A percentile compares a stretch with the other conserved stretches of the same genome.
Evolutionary conservation across 805 yeast species (phyloP).

Genomic region (Zygosaccharomyces kombuchaensis): DNA sequence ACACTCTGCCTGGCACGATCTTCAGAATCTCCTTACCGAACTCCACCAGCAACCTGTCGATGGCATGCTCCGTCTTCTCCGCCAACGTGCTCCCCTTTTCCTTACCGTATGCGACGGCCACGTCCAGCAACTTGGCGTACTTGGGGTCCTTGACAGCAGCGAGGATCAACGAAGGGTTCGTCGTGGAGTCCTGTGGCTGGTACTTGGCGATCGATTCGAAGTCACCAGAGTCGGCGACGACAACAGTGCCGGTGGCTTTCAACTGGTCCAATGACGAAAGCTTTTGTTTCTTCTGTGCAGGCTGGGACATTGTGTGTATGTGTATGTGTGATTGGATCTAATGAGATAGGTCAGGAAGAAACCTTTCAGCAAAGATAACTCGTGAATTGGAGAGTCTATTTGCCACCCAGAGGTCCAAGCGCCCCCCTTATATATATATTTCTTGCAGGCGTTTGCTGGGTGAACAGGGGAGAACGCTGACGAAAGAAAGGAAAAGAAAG

Average conservation of each 20-base stretch:
- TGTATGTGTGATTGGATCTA: neutral
- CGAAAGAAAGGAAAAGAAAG: neutral
- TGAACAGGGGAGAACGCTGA: neutral
- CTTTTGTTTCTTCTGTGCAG: conserved; percentile 37
- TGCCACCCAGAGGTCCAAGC: neutral
- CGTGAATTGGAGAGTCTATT: neutral
- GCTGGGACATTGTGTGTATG: conserved; percentile 20
- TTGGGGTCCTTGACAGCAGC: conserved; percentile 92
- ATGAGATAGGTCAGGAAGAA: too few species aligned
- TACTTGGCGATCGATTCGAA: conserved; percentile 96
- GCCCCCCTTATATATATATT: neutral
- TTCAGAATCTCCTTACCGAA: conserved; percentile 90
- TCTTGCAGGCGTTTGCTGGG: neutral
- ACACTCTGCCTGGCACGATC: conserved; percentile 98
- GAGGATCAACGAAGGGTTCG: conserved; percentile 94
- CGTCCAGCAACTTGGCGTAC: conserved; percentile 84
- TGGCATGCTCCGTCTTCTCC: conserved; percentile 73
- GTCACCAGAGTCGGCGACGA: conserved; percentile 99
- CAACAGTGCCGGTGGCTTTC: conserved; percentile 91
- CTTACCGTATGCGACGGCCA: conserved; percentile 84
- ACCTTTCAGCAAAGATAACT: too few species aligned
- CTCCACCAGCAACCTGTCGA: conserved; percentile 90
- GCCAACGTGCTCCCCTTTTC: conserved; percentile 46
- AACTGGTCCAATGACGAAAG: conserved; percentile 79
- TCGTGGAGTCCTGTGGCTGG: conserved; percentile 98